Conservation (phyloP, 2,329 filamentous ascomycete species). For the Colletotrichum phormii region DNA sequence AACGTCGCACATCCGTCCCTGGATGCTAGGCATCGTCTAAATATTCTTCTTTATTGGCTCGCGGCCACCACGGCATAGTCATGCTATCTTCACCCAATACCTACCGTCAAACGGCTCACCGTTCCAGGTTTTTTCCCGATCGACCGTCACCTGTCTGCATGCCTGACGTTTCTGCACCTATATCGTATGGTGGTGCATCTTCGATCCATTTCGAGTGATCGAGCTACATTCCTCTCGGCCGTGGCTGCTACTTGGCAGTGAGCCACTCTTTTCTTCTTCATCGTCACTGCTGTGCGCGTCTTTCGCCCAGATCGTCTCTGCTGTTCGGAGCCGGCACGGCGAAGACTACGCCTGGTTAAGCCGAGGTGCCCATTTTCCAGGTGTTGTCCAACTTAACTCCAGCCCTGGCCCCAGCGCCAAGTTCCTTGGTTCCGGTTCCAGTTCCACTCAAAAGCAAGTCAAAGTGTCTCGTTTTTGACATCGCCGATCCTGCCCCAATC, state of each 20-base stretch:
- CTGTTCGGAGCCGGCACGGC: background rate
- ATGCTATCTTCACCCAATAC: background rate
- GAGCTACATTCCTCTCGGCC: background rate
- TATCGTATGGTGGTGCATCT: background rate
- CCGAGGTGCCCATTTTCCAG: background rate
- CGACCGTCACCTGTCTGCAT: background rate
- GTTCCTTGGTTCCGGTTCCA: background rate
- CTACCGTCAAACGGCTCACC: background rate
- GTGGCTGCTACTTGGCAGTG: background rate
- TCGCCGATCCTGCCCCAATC: conserved; percentile 21
- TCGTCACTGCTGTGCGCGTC: background rate
- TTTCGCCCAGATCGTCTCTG: background rate
- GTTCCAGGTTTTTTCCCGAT: background rate
- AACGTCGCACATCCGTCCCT: background rate
- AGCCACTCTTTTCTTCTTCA: background rate
- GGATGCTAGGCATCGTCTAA: background rate
- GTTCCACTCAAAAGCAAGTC: background rate
- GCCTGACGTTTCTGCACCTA: background rate
- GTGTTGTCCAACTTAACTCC: conserved; percentile 6
- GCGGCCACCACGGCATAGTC: background rate
- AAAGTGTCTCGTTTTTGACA: background rate
- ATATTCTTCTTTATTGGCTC: background rate
- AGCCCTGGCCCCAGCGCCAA: background rate
- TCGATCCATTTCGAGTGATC: background rate
- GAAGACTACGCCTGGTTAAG: background rate